phyloP scores from a whole-genome alignment of 495 filamentous ascomycete species.

The Trichoderma reesei region DNA sequence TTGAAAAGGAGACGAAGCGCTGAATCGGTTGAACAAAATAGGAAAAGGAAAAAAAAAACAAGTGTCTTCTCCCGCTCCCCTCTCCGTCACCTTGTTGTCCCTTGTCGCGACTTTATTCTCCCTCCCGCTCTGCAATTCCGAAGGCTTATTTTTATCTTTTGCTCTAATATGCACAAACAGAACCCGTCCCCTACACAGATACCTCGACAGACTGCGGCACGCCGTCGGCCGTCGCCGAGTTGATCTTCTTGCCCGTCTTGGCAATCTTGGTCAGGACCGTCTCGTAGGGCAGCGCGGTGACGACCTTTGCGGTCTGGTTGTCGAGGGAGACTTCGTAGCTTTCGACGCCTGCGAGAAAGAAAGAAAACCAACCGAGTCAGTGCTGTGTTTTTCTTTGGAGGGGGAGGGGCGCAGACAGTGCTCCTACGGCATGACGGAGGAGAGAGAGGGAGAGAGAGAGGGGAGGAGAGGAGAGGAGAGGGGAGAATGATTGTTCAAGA shows the following conservation, averaged over 20 bases:
- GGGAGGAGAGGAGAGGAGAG: neutral
- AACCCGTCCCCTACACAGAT: too few species aligned
- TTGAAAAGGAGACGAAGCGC: neutral
- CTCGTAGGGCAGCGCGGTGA: slow-evolving; percentile 64
- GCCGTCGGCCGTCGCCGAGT: slow-evolving; percentile 54
- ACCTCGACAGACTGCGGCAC: slow-evolving; percentile 37
- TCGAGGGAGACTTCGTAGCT: slow-evolving; percentile 80
- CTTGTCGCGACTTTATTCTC: neutral
- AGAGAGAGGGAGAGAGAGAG: neutral
- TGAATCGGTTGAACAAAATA: neutral
- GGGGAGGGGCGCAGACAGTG: too few species aligned
- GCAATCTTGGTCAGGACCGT: slow-evolving; percentile 78
- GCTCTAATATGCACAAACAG: too few species aligned
- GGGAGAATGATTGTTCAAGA: slow-evolving; percentile 12
- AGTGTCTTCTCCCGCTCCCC: neutral
- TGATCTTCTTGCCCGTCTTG: slow-evolving; percentile 93
- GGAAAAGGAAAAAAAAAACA: neutral
- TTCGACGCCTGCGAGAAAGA: slow-evolving; percentile 57
- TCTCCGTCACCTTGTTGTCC: neutral
- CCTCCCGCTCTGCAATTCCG: slow-evolving; percentile 15
- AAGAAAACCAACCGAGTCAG: too few species aligned
- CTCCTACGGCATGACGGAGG: neutral
- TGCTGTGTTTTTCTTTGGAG: too few species aligned
- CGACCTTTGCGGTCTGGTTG: slow-evolving; percentile 63
- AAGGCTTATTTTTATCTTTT: too few species aligned